phyloP scores from a whole-genome alignment of 2,329 filamentous ascomycete species.

The Colletotrichum eremochloae region DNA sequence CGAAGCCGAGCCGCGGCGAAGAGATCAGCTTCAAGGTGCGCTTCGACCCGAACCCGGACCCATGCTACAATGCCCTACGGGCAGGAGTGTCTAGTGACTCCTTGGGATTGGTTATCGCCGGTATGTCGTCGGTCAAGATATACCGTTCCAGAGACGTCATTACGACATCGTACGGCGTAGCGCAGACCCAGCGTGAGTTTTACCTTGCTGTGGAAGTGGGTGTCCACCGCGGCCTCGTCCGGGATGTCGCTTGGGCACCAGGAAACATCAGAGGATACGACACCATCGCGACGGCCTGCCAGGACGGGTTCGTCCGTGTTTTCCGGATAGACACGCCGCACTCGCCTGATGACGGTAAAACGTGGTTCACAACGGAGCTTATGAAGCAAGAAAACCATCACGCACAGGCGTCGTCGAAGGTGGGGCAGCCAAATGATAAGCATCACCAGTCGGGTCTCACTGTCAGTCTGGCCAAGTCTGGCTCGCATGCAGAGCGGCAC shows the following conservation, averaged over 20 bases:
- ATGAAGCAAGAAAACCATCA: slow-evolving; percentile 50
- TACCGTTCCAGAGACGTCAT: slow-evolving; percentile 79
- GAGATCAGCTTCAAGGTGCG: slow-evolving; percentile 88
- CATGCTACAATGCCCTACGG: slow-evolving; percentile 81
- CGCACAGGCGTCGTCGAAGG: slow-evolving; percentile 28
- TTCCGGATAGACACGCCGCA: slow-evolving; percentile 80
- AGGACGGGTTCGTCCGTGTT: slow-evolving; percentile 91
- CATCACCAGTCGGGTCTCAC: slow-evolving; percentile 63
- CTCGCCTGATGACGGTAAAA: slow-evolving; percentile 60
- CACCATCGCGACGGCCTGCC: slow-evolving; percentile 90
- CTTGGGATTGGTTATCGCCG: slow-evolving; percentile 85
- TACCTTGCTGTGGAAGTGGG: slow-evolving; percentile 84
- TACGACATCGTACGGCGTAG: slow-evolving; percentile 64
- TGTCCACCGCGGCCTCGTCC: slow-evolving; percentile 81
- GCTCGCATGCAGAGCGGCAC: slow-evolving; percentile 61
- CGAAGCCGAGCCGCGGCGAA: slow-evolving; percentile 80
- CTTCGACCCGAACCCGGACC: slow-evolving; percentile 89
- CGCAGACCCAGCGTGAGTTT: slow-evolving; percentile 78
- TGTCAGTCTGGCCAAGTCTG: slow-evolving; percentile 66
- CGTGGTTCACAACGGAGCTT: slow-evolving; percentile 64
- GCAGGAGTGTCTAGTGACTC: slow-evolving; percentile 86
- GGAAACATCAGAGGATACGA: slow-evolving; percentile 93
- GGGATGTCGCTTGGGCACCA: slow-evolving; percentile 93
- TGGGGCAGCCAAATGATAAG: slow-evolving; percentile 45
- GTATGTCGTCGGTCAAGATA: slow-evolving; percentile 85